Evolutionary conservation across 257 asterid species (phyloP).

Genomic region (Primulina huaijiensis): DNA sequence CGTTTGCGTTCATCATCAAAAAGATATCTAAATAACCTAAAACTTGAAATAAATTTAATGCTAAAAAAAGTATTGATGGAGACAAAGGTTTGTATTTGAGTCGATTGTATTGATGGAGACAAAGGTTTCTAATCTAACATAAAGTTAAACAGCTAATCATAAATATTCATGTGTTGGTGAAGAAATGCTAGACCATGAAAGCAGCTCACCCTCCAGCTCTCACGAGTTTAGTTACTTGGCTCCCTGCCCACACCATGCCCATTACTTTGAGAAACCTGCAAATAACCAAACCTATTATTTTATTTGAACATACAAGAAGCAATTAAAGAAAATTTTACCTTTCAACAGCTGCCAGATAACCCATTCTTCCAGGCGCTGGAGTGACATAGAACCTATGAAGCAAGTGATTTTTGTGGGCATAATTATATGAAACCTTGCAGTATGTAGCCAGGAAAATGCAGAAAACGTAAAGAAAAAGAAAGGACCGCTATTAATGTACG

Average conservation of each 20-base stretch:
- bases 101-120: constrained; percentile 3
- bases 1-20: neutral
- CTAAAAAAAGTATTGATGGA: neutral
- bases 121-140: neutral
- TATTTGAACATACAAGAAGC: constrained; percentile 13
- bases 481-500: neutral
- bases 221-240: constrained; percentile 90
- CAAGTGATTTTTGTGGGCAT: constrained; percentile 14
- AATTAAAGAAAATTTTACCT: constrained; percentile 40
- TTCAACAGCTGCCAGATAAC: constrained; percentile 72
- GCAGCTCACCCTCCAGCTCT: constrained; percentile 90
- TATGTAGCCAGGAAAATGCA: constrained; percentile 4
- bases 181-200: constrained; percentile 19
- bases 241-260: constrained; percentile 99
- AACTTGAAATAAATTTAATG: neutral
- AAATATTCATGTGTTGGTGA: neutral
- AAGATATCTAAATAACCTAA: neutral
- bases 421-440: neutral
- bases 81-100: neutral
- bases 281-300: constrained; percentile 21
- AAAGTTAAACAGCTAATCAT: neutral
- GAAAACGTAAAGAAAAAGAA: neutral
- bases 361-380: constrained; percentile 87
- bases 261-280: constrained; percentile 80
- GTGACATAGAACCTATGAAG: constrained; percentile 67